A percentile compares a stretch with the other conserved stretches of the same genome.
phyloP scores from a whole-genome alignment of 2,329 filamentous ascomycete genomes.

The Aureobasidium uvarum region DNA sequence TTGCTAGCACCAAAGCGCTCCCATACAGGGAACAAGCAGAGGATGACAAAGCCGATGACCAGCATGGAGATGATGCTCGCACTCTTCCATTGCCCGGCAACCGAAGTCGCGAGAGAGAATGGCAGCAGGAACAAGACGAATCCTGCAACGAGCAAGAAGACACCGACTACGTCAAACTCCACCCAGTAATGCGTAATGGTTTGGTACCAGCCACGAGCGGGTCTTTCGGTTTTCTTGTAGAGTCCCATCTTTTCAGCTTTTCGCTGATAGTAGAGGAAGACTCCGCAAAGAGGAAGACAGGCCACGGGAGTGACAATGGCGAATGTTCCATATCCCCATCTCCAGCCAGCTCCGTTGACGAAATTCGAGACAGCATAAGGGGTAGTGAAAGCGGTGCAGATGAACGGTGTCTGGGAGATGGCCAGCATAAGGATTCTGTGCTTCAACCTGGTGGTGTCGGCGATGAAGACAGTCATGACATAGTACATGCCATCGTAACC shows the following conservation, averaged over 20 bases:
- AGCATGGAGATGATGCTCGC: constrained; percentile 37
- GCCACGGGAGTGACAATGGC: constrained; percentile 36
- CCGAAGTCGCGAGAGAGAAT: constrained; percentile 30
- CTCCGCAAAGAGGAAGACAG: constrained; percentile 33
- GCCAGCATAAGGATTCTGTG: constrained; percentile 37
- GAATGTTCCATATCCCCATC: constrained; percentile 38
- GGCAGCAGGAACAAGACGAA: constrained; percentile 31
- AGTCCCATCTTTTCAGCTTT: constrained; percentile 37
- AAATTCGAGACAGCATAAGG: constrained; percentile 28
- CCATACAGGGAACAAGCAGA: constrained; percentile 53
- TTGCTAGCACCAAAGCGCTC: constrained; percentile 58
- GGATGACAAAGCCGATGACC: constrained; percentile 35
- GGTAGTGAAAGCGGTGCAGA: constrained; percentile 35
- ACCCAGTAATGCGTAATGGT: constrained; percentile 14
- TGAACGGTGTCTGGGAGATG: constrained; percentile 38
- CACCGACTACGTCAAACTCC: constrained; percentile 31
- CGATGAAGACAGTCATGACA: constrained; percentile 30
- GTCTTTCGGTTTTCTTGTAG: constrained; percentile 19
- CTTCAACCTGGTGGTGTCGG: constrained; percentile 32
- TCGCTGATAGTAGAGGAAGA: constrained; percentile 35
- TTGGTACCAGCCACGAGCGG: constrained; percentile 1
- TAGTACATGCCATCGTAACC: constrained; percentile 30
- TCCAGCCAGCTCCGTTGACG: constrained; percentile 30
- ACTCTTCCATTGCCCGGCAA: constrained; percentile 27
- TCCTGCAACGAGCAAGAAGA: constrained; percentile 33